Evolutionary conservation across 1,139 yeast species (phyloP).

Genomic region (Kodamaea derodonti): DNA sequence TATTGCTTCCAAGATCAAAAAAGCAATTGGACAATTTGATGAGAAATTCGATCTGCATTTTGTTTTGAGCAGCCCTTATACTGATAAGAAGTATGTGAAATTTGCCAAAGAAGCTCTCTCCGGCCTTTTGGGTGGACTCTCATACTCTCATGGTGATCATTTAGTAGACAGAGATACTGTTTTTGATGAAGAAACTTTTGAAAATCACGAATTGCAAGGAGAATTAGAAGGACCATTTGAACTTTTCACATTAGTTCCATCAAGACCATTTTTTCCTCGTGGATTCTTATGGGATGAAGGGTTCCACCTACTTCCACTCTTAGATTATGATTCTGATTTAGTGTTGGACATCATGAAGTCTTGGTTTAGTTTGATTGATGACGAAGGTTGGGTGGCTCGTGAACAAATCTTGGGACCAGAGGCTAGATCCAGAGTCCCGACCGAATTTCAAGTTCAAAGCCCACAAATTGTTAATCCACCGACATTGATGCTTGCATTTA

Average conservation of each 20-base stretch:
- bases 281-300: constrained; percentile 99
- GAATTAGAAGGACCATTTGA: constrained; percentile 63
- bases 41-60: constrained; percentile 54
- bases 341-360: constrained; percentile 77
- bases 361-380: constrained; percentile 85
- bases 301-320: constrained; percentile 78
- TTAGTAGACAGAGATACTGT: constrained; percentile 71
- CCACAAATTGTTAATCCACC: constrained; percentile 96
- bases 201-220: constrained; percentile 51
- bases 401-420: constrained; percentile 94
- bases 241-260: constrained; percentile 81
- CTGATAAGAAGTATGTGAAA: constrained; percentile 35
- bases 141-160: constrained; percentile 86
- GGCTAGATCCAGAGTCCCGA: constrained; percentile 84
- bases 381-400: constrained; percentile 94
- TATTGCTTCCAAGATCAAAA: constrained; percentile 36
- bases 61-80: constrained; percentile 54
- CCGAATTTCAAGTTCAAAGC: constrained; percentile 77
- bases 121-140: constrained; percentile 83
- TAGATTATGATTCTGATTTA: constrained; percentile 81
- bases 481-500: constrained; percentile 77
- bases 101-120: constrained; percentile 82
- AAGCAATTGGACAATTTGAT: constrained; percentile 42
- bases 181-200: constrained; percentile 63
- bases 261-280: constrained; percentile 91